A percentile compares a stretch with the other conserved stretches of the same genome.
These are phyloP conservation scores for Debaryomyces fabryi DNA, from an alignment of 1,139 yeast genomes.

Conservation along the genomic window DNA sequence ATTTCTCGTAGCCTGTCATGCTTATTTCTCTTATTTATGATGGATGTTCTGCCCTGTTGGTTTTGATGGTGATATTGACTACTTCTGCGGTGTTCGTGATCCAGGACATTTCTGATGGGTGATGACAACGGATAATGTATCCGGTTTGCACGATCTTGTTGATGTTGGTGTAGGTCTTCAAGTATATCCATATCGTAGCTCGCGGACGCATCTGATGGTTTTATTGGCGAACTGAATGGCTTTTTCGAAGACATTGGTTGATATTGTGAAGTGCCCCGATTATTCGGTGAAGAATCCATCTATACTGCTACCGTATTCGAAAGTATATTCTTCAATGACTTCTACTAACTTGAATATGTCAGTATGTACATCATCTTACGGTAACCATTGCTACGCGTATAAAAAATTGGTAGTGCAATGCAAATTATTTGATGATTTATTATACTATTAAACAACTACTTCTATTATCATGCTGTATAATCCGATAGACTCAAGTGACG, in stretches of 20 bases:
- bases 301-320: slow-evolving; percentile 16
- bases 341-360: background rate
- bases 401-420: slow-evolving; percentile 2
- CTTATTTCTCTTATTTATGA: slow-evolving; percentile 29
- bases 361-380: background rate
- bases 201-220: slow-evolving; percentile 9
- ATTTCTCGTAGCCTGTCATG: slow-evolving; percentile 29
- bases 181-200: slow-evolving; percentile 12
- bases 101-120: slow-evolving; percentile 16
- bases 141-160: slow-evolving; percentile 20
- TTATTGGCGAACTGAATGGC: slow-evolving; percentile 12
- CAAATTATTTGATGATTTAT: slow-evolving; percentile 1
- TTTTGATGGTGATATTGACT: slow-evolving; percentile 5
- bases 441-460: background rate
- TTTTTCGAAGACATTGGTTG: slow-evolving; percentile 19
- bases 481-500: background rate
- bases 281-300: background rate
- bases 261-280: background rate
- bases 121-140: slow-evolving; percentile 28
- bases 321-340: slow-evolving; percentile 8
- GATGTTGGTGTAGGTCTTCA: slow-evolving; percentile 19
- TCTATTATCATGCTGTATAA: background rate
- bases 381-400: background rate
- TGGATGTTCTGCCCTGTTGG: slow-evolving; percentile 5
- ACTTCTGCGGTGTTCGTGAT: background rate